Percentiles rank a stretch among this genome's conserved stretches.
Evolutionary conservation across 2,329 filamentous ascomycete genomes (phyloP).

Genomic region (Penicillium sp.): DNA sequence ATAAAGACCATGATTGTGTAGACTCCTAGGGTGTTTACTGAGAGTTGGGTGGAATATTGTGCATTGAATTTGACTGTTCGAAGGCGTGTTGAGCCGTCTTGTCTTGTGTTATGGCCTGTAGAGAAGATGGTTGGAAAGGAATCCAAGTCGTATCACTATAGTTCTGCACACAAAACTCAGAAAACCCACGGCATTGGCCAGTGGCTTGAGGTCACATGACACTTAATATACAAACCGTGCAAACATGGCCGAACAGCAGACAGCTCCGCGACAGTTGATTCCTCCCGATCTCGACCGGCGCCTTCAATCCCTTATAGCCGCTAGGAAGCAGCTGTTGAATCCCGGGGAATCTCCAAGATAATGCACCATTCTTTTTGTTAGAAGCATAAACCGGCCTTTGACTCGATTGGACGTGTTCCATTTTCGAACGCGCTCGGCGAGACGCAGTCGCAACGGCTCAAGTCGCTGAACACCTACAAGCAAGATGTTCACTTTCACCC

Average conservation of each 20-base stretch:
- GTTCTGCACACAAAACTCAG: background rate
- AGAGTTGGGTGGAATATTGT: background rate
- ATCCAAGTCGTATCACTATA: background rate
- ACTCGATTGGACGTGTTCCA: slow-evolving; percentile 5
- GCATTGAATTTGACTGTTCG: background rate
- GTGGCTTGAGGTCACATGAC: background rate
- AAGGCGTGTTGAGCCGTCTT: background rate
- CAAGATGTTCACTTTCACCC: slow-evolving; percentile 91
- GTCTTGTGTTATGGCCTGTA: background rate
- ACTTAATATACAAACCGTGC: slow-evolving; percentile 2
- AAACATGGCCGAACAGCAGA: slow-evolving; percentile 11
- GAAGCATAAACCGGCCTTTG: background rate
- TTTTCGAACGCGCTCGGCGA: slow-evolving; percentile 9
- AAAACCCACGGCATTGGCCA: background rate
- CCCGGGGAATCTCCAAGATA: background rate
- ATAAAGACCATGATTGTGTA: too few species aligned
- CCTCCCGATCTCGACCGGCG: background rate
- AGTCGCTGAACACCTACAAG: slow-evolving; percentile 11
- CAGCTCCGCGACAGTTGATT: slow-evolving; percentile 4
- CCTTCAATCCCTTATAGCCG: background rate
- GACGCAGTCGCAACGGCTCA: slow-evolving; percentile 7
- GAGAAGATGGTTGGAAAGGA: background rate
- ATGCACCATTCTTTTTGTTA: background rate
- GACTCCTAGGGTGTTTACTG: too few species aligned
- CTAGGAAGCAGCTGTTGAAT: background rate